Conservation (phyloP, 2,329 filamentous ascomycete genomes). For the Colletotrichum sp. region DNA sequence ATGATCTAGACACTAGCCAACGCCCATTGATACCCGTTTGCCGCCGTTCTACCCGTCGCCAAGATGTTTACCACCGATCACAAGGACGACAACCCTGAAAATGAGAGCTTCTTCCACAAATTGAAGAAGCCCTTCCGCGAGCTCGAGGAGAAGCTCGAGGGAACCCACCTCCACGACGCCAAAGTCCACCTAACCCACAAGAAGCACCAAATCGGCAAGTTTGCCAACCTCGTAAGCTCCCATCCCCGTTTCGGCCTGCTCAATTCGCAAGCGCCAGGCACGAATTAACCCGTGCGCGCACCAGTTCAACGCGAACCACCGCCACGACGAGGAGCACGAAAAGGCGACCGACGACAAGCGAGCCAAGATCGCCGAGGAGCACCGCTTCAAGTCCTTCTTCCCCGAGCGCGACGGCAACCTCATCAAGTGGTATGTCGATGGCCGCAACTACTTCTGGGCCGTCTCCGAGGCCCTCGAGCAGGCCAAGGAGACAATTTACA, state of each 20-base stretch:
- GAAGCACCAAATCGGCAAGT: slow-evolving; percentile 70
- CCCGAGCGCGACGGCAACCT: slow-evolving; percentile 85
- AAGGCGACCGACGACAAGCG: slow-evolving; percentile 83
- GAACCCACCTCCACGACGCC: slow-evolving; percentile 59
- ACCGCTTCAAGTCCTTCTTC: slow-evolving; percentile 91
- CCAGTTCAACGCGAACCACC: slow-evolving; percentile 85
- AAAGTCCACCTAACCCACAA: slow-evolving; percentile 64
- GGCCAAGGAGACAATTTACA: slow-evolving; percentile 93
- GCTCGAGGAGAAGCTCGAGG: slow-evolving; percentile 58
- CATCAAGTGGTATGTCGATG: slow-evolving; percentile 97
- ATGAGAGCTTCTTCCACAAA: slow-evolving; percentile 46
- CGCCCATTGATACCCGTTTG: not conserved
- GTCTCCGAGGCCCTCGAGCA: slow-evolving; percentile 89
- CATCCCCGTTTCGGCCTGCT: not conserved
- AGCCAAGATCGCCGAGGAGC: slow-evolving; percentile 69
- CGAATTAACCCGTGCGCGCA: not conserved
- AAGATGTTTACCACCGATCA: slow-evolving; percentile 17
- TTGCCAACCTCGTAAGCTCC: slow-evolving; percentile 61
- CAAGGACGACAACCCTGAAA: slow-evolving; percentile 25
- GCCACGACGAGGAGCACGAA: slow-evolving; percentile 94
- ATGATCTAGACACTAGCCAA: not conserved
- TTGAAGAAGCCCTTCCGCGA: slow-evolving; percentile 53
- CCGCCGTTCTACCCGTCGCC: not conserved
- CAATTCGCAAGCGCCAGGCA: not conserved
- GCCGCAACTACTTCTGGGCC: slow-evolving; percentile 92